Evolutionary conservation across 2,329 filamentous ascomycete species (phyloP).

Genomic region (Meredithiella fracta): DNA sequence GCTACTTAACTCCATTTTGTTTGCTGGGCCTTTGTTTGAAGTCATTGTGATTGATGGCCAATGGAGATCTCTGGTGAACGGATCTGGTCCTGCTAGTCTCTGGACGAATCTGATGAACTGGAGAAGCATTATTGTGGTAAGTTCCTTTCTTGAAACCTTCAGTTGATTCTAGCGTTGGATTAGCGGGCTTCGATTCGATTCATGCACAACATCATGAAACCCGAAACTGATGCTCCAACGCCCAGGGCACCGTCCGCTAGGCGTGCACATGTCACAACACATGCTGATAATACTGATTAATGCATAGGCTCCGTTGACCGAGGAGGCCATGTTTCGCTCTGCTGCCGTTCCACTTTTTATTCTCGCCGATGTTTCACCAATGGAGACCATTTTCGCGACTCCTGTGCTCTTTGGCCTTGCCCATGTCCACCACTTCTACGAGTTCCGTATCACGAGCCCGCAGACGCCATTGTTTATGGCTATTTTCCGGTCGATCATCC

Average conservation of each 20-base stretch:
- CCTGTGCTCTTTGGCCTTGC: constrained; percentile 86
- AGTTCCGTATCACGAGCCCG: constrained; percentile 71
- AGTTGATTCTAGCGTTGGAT: neutral
- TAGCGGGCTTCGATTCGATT: neutral
- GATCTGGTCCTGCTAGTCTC: constrained; percentile 39
- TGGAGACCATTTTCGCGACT: constrained; percentile 57
- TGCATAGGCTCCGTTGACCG: constrained; percentile 55
- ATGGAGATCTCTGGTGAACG: constrained; percentile 48
- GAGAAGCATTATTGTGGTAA: constrained; percentile 72
- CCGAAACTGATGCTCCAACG: neutral
- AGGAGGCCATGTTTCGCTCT: constrained; percentile 87
- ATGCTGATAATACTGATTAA: constrained; percentile 9
- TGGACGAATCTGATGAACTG: constrained; percentile 64
- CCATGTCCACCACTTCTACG: constrained; percentile 90
- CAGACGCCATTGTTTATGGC: constrained; percentile 46
- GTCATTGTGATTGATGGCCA: constrained; percentile 53
- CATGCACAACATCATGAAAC: neutral
- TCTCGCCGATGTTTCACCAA: constrained; percentile 41
- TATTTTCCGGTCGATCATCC: constrained; percentile 57
- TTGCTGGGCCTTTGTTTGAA: constrained; percentile 73
- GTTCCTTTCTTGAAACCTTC: constrained; percentile 20
- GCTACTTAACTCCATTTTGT: constrained; percentile 61
- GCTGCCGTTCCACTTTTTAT: constrained; percentile 71
- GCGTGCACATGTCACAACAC: neutral
- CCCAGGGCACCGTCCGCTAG: neutral